These are phyloP conservation scores for Suillus placidus DNA, from an alignment of 768 basidiomycete genomes.

Conservation along the genomic window DNA sequence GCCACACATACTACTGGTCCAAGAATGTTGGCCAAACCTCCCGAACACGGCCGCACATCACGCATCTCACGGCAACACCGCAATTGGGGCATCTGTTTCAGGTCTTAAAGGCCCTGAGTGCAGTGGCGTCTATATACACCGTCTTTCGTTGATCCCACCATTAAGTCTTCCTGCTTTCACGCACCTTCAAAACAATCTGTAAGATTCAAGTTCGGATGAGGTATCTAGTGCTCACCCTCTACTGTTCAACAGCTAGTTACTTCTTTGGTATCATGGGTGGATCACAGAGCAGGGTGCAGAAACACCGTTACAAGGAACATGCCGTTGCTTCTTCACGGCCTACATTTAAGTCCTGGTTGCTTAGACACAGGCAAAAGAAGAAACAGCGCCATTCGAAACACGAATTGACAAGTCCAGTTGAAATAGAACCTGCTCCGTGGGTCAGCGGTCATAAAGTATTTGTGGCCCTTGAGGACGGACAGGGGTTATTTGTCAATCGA, in stretches of 20 bases:
- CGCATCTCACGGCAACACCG: not conserved
- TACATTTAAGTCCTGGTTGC: constrained; percentile 4
- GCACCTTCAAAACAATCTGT: not conserved
- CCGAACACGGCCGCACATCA: not conserved
- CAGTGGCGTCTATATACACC: not conserved
- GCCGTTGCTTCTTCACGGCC: not conserved
- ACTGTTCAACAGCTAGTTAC: not conserved
- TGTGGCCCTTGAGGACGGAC: constrained; percentile 31
- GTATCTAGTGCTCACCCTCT: not conserved
- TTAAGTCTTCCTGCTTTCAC: not conserved
- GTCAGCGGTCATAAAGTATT: constrained; percentile 30
- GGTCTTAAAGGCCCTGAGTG: not conserved
- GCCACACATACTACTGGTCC: not conserved
- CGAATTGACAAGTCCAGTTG: constrained; percentile 11
- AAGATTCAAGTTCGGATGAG: not conserved
- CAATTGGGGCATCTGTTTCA: not conserved
- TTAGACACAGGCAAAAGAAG: constrained; percentile 5
- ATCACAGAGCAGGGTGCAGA: constrained; percentile 16
- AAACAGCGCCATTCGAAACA: constrained; percentile 4
- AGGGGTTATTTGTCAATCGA: constrained; percentile 16
- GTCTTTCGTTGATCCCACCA: not conserved
- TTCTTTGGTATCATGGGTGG: constrained; percentile 16
- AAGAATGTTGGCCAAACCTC: not conserved
- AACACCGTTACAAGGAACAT: not conserved
- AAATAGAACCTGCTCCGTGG: constrained; percentile 31